Percentiles rank a stretch among this genome's conserved stretches.
These are phyloP conservation scores for Globisporangium spinosum DNA, from an alignment of 352 stramenopile species.

Conservation along the genomic window DNA sequence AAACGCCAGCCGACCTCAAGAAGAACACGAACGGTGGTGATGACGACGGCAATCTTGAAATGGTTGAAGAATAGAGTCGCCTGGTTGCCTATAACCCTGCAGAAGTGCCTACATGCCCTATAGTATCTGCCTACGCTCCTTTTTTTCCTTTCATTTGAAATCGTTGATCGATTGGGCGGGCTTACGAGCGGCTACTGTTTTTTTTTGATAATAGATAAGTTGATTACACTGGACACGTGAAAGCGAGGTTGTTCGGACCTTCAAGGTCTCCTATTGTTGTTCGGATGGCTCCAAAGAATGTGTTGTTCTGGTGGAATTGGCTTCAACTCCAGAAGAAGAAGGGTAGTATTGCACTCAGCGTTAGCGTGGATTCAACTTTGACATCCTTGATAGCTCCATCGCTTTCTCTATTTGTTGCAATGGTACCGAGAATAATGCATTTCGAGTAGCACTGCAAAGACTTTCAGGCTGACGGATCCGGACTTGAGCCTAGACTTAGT, in stretches of 20 bases:
- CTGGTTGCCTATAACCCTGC: neutral
- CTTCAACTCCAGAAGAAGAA: no score
- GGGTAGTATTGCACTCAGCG: no score
- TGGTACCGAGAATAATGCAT: neutral
- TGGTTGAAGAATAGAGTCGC: slow-evolving; percentile 20
- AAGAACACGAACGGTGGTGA: slow-evolving; percentile 32
- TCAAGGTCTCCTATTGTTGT: no score
- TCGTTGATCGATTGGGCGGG: neutral
- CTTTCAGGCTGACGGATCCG: neutral
- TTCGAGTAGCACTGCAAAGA: neutral
- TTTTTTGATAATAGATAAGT: slow-evolving; percentile 4
- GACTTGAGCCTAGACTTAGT: slow-evolving; percentile 1
- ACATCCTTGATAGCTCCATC: neutral
- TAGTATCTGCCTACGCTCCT: neutral
- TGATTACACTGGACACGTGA: neutral
- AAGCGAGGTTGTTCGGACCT: neutral
- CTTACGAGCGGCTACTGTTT: neutral
- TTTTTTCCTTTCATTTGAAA: neutral
- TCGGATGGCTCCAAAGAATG: no score
- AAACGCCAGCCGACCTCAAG: slow-evolving; percentile 79
- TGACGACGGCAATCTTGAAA: slow-evolving; percentile 36
- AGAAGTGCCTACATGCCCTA: neutral
- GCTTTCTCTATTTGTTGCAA: neutral
- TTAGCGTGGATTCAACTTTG: no score
- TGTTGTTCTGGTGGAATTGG: no score